These are phyloP conservation scores for Mangifera indica DNA, from an alignment of 345 rosid genomes.

Conservation along the genomic window DNA sequence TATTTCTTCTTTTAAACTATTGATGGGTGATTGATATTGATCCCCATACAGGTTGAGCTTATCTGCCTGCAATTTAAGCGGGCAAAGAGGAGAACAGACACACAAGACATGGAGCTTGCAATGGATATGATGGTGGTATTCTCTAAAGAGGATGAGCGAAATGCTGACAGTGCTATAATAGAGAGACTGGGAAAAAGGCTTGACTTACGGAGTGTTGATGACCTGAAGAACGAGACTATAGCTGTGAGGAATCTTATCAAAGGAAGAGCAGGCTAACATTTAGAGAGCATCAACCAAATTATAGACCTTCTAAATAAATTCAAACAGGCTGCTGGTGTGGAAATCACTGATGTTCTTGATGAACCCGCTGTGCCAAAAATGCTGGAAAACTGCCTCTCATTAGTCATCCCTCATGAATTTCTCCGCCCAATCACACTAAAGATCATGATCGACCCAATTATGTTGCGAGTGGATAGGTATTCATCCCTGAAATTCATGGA, in stretches of 20 bases:
- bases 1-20: background rate
- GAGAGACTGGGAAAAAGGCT: conserved; percentile 77
- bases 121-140: conserved; percentile 77
- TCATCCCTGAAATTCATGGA: background rate
- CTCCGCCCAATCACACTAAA: conserved; percentile 79
- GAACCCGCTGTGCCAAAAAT: conserved; percentile 35
- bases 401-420: conserved; percentile 70
- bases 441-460: conserved; percentile 79
- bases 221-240: conserved; percentile 54
- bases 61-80: conserved; percentile 47
- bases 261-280: conserved; percentile 35
- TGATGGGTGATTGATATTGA: background rate
- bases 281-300: conserved; percentile 52
- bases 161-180: conserved; percentile 63
- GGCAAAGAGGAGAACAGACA: conserved; percentile 67
- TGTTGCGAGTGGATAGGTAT: conserved; percentile 78
- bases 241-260: conserved; percentile 48
- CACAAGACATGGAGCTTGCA: conserved; percentile 78
- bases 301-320: conserved; percentile 66
- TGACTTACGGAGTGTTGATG: conserved; percentile 51
- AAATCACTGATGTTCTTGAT: conserved; percentile 38
- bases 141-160: conserved; percentile 55
- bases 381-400: conserved; percentile 41
- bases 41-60: conserved; percentile 43
- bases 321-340: conserved; percentile 55